These are phyloP conservation scores for Pseudocercospora pini-densiflorae DNA, from an alignment of 2,329 filamentous ascomycete species.

Conservation along the genomic window DNA sequence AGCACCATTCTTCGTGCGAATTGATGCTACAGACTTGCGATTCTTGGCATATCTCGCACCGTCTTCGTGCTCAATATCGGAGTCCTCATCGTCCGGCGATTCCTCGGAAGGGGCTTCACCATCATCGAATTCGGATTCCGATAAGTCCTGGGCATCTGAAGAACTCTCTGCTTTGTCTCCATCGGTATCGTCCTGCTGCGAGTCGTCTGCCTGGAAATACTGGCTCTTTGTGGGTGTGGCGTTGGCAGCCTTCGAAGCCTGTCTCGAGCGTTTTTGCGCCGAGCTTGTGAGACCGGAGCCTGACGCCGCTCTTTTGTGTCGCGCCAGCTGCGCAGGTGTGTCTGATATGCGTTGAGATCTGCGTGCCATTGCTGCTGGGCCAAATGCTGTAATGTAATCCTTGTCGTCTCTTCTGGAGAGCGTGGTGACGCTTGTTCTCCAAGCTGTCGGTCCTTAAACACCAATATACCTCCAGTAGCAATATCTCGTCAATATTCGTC, in stretches of 20 bases:
- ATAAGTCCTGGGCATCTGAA: constrained; percentile 26
- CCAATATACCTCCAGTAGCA: background rate
- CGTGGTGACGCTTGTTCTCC: background rate
- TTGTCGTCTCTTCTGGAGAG: background rate
- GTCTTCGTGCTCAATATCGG: constrained; percentile 41
- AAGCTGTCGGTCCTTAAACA: background rate
- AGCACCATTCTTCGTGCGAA: constrained; percentile 42
- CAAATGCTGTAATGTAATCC: background rate
- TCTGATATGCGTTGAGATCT: constrained; percentile 34
- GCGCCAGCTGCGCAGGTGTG: constrained; percentile 6
- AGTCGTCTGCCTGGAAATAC: constrained; percentile 47
- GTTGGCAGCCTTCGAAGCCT: constrained; percentile 12
- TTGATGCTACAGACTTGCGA: constrained; percentile 17
- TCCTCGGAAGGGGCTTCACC: constrained; percentile 43
- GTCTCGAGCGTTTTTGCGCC: constrained; percentile 32
- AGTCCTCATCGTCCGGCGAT: constrained; percentile 41
- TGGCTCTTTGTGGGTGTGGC: constrained; percentile 55
- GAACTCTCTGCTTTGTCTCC: constrained; percentile 38
- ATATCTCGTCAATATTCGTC: background rate
- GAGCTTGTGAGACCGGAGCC: constrained; percentile 11
- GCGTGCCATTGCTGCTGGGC: constrained; percentile 31
- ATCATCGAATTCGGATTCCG: constrained; percentile 40
- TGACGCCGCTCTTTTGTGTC: constrained; percentile 37
- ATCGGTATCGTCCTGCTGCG: constrained; percentile 29
- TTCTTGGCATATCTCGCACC: constrained; percentile 35